Evolutionary conservation across 148 eudicot species (phyloP).

Genomic region (Camellia sinensis): DNA sequence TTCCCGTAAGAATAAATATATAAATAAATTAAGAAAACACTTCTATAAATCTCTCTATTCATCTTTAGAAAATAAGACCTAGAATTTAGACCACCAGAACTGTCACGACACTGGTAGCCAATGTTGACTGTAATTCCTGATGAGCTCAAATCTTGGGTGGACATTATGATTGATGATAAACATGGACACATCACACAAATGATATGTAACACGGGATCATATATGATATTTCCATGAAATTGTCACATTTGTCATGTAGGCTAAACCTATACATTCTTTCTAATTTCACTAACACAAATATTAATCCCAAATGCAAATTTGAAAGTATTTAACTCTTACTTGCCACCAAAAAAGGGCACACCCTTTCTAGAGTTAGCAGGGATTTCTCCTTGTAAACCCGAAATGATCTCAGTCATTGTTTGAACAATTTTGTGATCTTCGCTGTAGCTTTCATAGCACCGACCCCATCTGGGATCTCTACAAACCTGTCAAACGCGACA

Average conservation of each 20-base stretch:
- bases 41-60: background rate
- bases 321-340: constrained; percentile 34
- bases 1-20: background rate
- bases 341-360: constrained; percentile 62
- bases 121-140: background rate
- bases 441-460: constrained; percentile 80
- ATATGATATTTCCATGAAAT: background rate
- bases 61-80: background rate
- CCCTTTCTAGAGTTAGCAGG: constrained; percentile 47
- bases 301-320: background rate
- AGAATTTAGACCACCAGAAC: background rate
- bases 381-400: constrained; percentile 69
- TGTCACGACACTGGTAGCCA: constrained; percentile 8
- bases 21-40: background rate
- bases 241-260: background rate
- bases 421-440: constrained; percentile 72
- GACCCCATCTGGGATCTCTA: constrained; percentile 85
- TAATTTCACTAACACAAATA: background rate
- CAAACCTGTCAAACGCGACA: constrained; percentile 42
- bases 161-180: background rate
- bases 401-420: constrained; percentile 60
- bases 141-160: constrained; percentile 7
- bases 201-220: no score
- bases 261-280: background rate
- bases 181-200: background rate